Evolutionary conservation across 305 asterid species (phyloP), one percentile per base, ranked within the genome.

Genomic region (Rubia peregrina): DNA sequence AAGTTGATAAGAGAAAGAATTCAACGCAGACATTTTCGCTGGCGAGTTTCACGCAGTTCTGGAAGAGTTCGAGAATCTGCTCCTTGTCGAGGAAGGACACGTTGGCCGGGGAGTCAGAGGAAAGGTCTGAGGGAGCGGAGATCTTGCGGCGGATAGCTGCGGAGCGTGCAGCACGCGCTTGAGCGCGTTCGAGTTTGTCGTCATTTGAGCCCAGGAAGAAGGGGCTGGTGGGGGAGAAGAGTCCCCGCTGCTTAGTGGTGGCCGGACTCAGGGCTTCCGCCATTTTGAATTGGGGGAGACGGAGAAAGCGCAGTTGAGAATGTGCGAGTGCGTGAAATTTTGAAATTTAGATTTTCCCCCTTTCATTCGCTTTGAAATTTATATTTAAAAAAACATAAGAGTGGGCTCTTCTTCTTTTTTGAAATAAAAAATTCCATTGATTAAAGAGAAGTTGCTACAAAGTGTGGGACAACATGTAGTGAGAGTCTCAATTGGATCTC

Each of bases 151-250:
- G 90, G 64, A 85, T 72, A 55, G 91, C 89, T 48, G 99, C 98
- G 60, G 97, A 97, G 59, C 97, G 92, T 38, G 97, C 96, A 3
- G 97, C 98, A 30, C 99, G 96, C 63, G 95, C 98, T 81, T 90
- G 97, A 70, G 98, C 96, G 61, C 99, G 92, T 69, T 94, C 99
- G 46, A 91, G 90, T 51, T 86, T 76, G 84, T 95, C 99, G 71
- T 91, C 90, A 46, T 94, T 94, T 68, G 98, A 91, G 73, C 98
- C 95, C 51, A 93, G 75, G 56, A 85, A 83, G 83, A 87, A 90
- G 0, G 96, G 92, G 78, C 93, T 85, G 65, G 88, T 79, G 10
- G 82, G 82, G 61, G 99, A 96, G 78, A 94, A 86, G 1, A 91
- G 87, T n/a, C 76, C 85, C 72, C 95, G 81, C 73, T 77, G 90